Evolutionary conservation across 768 basidiomycete species (phyloP), one percentile per base, ranked within the genome.

Genomic region (Phanerochaete sordida): DNA sequence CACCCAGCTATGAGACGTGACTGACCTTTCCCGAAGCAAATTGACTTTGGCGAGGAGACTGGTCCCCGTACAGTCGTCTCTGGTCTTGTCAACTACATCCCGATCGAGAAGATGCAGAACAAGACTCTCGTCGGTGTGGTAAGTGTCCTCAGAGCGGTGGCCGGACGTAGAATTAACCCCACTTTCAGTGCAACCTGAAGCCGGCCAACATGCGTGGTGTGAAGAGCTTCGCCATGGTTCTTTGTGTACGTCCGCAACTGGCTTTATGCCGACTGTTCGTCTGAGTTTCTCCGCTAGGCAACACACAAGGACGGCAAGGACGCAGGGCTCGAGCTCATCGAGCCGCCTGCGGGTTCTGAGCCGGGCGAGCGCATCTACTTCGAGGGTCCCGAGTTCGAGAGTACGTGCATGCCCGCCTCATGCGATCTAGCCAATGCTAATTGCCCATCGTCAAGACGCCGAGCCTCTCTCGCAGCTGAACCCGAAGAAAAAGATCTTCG

Each of bases 401-500:
- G 90, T 93, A 66, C 61, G 85, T 61, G 59, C 27, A 60, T 37
- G 23, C 35, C 35, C 31, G 35, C 31, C 45, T 26, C 45, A 28
- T 28, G 30, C 35, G 46, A 46, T 33, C 28, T 11, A 56, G 19
- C 15, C 27, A 55, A 7, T 56, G 16, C 26, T n/a, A 21, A 51
- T 3, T 23, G 53, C 43, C 28, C 39, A 57, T 46, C 2, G 19
- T 37, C 11, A 53, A 88, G 88, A 77, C 65, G 80, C 80, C 0
- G 81, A 78, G 21, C 90, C 95, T 0, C 76, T 96, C 24, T 69
- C 88, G 7, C 93, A 95, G 68, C 79, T 99, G 59, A 98, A 98
- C 74, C 97, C 97, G 13, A 99, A 98, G 78, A 98, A 97, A 80
- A 99, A 98, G 77, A 91, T 98, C 31, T 99, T 98, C 68, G 97